phyloP scores from a whole-genome alignment of 2,329 filamentous ascomycete species.

The Colletotrichum cuscutae region DNA sequence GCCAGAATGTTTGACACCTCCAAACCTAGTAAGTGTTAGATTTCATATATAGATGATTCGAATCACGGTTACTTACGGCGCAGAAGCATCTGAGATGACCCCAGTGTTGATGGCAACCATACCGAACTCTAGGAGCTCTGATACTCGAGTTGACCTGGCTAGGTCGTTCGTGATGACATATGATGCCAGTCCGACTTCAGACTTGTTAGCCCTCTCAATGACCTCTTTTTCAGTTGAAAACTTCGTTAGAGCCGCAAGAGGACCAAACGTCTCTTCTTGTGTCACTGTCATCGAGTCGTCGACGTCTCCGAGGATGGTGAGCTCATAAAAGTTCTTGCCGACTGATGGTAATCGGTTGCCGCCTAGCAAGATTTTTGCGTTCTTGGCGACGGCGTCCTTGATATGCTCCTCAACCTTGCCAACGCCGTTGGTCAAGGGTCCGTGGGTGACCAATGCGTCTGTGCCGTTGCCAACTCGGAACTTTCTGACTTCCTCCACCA shows the following conservation, averaged over 20 bases:
- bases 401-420: constrained; percentile 72
- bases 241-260: constrained; percentile 75
- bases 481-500: constrained; percentile 76
- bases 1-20: constrained; percentile 36
- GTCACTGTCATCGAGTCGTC: constrained; percentile 74
- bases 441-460: constrained; percentile 66
- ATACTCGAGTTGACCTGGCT: constrained; percentile 51
- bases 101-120: constrained; percentile 76
- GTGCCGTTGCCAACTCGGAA: constrained; percentile 81
- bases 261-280: constrained; percentile 80
- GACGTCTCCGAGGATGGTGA: constrained; percentile 77
- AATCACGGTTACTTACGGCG: constrained; percentile 41
- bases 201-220: constrained; percentile 71
- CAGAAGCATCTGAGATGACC: constrained; percentile 38
- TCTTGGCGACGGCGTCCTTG: constrained; percentile 64
- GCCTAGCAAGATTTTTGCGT: constrained; percentile 63
- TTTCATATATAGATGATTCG: background rate
- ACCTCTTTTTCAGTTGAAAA: constrained; percentile 79
- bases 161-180: constrained; percentile 73
- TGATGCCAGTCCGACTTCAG: constrained; percentile 77
- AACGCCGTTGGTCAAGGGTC: constrained; percentile 73
- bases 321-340: constrained; percentile 77
- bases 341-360: constrained; percentile 71
- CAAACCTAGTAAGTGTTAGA: constrained; percentile 25
- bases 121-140: constrained; percentile 67